A percentile compares a stretch with the other conserved stretches of the same genome.
These are phyloP conservation scores for Grigorovia transvaalensis DNA, from an alignment of 805 yeast genomes.

Conservation along the genomic window DNA sequence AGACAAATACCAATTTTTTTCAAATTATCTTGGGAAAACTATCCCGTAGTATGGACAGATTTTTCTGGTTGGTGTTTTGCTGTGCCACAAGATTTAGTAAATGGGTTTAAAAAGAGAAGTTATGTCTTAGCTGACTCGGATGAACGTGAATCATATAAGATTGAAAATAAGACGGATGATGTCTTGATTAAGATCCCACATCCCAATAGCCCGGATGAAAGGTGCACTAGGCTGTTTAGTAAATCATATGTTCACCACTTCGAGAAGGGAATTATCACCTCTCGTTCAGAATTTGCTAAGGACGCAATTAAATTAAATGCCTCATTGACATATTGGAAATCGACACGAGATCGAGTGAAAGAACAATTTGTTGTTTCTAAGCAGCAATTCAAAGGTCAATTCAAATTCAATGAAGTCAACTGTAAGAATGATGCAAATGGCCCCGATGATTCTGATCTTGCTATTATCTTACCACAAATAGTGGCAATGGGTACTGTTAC, in stretches of 20 bases:
- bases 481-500: constrained; percentile 96
- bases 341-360: constrained; percentile 74
- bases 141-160: constrained; percentile 8
- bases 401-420: constrained; percentile 6
- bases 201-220: constrained; percentile 63
- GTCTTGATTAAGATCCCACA: constrained; percentile 70
- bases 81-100: constrained; percentile 32
- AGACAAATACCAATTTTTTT: constrained; percentile 69
- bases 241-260: constrained; percentile 63
- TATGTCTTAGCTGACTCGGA: constrained; percentile 23
- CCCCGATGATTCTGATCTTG: constrained; percentile 32
- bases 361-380: constrained; percentile 75
- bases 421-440: background rate
- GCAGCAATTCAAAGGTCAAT: constrained; percentile 22
- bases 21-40: constrained; percentile 73
- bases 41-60: constrained; percentile 74
- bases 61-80: constrained; percentile 82
- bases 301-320: constrained; percentile 73
- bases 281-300: constrained; percentile 61
- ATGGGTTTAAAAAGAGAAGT: constrained; percentile 28
- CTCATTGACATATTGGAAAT: constrained; percentile 84
- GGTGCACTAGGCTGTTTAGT: constrained; percentile 70
- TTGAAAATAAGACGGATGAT: background rate
- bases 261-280: constrained; percentile 62
- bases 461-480: constrained; percentile 74